A percentile compares a stretch with the other conserved stretches of the same genome.
Evolutionary conservation across 2,329 filamentous ascomycete species (phyloP).

Genomic region (Chrysoporthe puriensis): DNA sequence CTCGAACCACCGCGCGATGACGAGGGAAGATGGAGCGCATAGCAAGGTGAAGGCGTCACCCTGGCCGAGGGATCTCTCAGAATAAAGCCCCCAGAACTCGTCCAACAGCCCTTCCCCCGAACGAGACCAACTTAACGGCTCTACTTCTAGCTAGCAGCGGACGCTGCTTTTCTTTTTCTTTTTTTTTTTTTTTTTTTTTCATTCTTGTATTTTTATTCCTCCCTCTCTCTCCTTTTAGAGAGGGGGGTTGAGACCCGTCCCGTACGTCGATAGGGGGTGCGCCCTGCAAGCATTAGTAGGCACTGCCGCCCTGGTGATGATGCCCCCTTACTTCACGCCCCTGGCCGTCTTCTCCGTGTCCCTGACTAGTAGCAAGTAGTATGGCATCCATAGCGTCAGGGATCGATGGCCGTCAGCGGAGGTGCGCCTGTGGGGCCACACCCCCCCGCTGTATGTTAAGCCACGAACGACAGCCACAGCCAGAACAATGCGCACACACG

Average conservation of each 20-base stretch:
- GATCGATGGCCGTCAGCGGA: no score
- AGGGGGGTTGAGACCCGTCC: no score
- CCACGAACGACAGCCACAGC: no score
- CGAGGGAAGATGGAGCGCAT: not conserved
- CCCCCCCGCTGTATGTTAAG: no score
- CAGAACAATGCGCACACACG: no score
- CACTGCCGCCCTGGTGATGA: no score
- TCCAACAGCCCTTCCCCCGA: not conserved
- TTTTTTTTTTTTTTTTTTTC: not conserved
- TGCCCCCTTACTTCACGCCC: no score
- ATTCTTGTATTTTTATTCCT: not conserved
- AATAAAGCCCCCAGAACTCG: not conserved
- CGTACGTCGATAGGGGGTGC: no score
- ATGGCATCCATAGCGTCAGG: not conserved
- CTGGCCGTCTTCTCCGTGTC: not conserved
- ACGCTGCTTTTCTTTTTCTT: no score
- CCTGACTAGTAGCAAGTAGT: not conserved
- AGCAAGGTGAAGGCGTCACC: no score
- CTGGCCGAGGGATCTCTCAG: not conserved
- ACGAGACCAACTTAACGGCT: not conserved
- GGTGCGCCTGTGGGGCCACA: no score
- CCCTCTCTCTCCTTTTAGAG: not conserved
- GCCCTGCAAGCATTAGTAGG: no score
- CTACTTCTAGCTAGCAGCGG: not conserved
- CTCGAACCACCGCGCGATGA: not conserved